Conservation (phyloP, 2,329 filamentous ascomycete genomes). For the Rutstroemia sp. region DNA sequence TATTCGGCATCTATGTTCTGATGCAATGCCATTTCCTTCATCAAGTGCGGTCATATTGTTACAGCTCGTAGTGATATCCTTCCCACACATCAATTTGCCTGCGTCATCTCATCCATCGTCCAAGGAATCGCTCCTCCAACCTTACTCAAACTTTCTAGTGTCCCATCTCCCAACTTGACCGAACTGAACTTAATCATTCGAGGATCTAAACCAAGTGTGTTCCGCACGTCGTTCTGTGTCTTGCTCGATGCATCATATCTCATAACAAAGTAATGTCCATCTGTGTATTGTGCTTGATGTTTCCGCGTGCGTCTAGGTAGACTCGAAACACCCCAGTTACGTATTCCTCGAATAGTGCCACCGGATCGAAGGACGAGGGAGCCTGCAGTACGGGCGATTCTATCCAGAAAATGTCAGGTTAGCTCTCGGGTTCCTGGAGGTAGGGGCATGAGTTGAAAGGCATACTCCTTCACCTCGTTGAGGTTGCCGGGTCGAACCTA, state of each 20-base stretch:
- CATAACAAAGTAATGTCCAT: slow-evolving; percentile 96
- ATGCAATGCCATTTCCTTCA: neutral
- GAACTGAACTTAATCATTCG: slow-evolving; percentile 81
- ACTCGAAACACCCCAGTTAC: slow-evolving; percentile 91
- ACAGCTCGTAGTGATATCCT: neutral
- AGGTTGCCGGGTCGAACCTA: slow-evolving; percentile 90
- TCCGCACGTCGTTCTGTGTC: slow-evolving; percentile 68
- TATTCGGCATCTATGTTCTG: neutral
- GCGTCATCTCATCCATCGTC: slow-evolving; percentile 13
- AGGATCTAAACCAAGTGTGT: slow-evolving; percentile 76
- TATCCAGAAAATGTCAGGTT: slow-evolving; percentile 32
- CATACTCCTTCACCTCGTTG: slow-evolving; percentile 90
- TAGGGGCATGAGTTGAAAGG: slow-evolving; percentile 22
- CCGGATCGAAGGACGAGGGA: slow-evolving; percentile 72
- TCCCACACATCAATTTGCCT: neutral
- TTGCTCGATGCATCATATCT: slow-evolving; percentile 75
- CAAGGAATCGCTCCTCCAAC: slow-evolving; percentile 27
- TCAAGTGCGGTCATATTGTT: too few relatives aligned
- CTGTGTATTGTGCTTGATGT: slow-evolving; percentile 75
- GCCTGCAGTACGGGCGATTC: slow-evolving; percentile 82
- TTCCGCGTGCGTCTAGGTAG: slow-evolving; percentile 73
- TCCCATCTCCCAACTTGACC: slow-evolving; percentile 72
- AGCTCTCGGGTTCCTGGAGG: neutral
- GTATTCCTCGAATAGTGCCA: slow-evolving; percentile 85
- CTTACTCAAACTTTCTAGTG: slow-evolving; percentile 40